These are phyloP conservation scores for Stereocaulon alpinum DNA, from an alignment of 495 filamentous ascomycete species.

Conservation along the genomic window DNA sequence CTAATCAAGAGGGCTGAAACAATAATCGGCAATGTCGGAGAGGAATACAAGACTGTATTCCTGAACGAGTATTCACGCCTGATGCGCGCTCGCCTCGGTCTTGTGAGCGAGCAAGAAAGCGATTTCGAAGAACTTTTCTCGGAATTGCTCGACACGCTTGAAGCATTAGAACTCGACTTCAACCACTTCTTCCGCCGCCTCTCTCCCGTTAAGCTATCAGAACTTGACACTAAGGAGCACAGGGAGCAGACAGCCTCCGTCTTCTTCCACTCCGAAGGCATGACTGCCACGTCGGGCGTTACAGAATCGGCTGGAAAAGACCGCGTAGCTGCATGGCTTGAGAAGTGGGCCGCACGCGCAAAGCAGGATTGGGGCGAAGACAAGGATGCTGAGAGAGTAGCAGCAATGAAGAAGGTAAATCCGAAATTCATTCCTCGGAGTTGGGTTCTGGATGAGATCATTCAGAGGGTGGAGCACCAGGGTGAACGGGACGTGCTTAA, in stretches of 20 bases:
- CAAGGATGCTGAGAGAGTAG: constrained; percentile 46
- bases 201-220: constrained; percentile 42
- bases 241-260: constrained; percentile 38
- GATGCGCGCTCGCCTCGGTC: constrained; percentile 68
- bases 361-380: constrained; percentile 57
- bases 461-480: constrained; percentile 72
- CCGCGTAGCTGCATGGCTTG: constrained; percentile 65
- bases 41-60: constrained; percentile 82
- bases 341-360: constrained; percentile 55
- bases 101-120: constrained; percentile 49
- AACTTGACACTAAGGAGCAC: constrained; percentile 53
- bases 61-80: constrained; percentile 73
- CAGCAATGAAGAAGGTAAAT: constrained; percentile 72
- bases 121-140: constrained; percentile 75
- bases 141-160: constrained; percentile 71
- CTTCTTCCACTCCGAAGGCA: constrained; percentile 64
- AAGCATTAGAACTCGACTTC: constrained; percentile 75
- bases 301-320: constrained; percentile 47
- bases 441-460: constrained; percentile 92
- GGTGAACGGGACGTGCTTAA: constrained; percentile 69
- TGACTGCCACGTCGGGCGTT: constrained; percentile 40
- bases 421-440: constrained; percentile 81
- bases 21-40: constrained; percentile 63
- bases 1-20: constrained; percentile 71
- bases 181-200: constrained; percentile 82